Evolutionary conservation across 768 basidiomycete species (phyloP).

Genomic region (Boletus rubescentipes): DNA sequence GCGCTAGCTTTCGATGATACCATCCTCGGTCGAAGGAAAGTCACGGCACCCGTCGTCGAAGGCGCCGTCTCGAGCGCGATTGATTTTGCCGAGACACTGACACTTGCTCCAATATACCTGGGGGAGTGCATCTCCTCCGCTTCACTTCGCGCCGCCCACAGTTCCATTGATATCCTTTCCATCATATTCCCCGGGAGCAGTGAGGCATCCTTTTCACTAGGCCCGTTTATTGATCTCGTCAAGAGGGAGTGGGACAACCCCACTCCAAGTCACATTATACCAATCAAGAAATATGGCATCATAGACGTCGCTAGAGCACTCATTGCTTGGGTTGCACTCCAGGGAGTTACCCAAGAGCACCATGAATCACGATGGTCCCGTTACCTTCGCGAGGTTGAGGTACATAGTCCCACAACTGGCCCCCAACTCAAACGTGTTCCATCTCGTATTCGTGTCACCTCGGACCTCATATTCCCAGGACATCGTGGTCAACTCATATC

Average conservation of each 20-base stretch:
- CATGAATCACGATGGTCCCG: constrained; percentile 72
- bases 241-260: constrained; percentile 71
- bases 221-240: constrained; percentile 78
- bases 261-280: constrained; percentile 49
- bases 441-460: constrained; percentile 71
- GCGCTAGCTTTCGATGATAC: constrained; percentile 62
- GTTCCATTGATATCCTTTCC: constrained; percentile 72
- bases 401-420: constrained; percentile 45
- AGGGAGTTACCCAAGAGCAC: constrained; percentile 79
- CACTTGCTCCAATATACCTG: constrained; percentile 71
- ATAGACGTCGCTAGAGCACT: constrained; percentile 68
- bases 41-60: constrained; percentile 57
- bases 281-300: constrained; percentile 60
- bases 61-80: constrained; percentile 60
- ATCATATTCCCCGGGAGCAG: constrained; percentile 72
- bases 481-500: constrained; percentile 71
- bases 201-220: constrained; percentile 79
- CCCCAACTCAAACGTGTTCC: constrained; percentile 31
- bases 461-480: constrained; percentile 68
- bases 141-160: constrained; percentile 69
- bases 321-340: constrained; percentile 77
- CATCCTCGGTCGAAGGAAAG: constrained; percentile 60
- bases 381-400: constrained; percentile 63
- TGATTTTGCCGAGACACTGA: constrained; percentile 65
- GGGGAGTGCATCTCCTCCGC: constrained; percentile 77